Conservation (phyloP, 2,329 filamentous ascomycete species). For the Acephala macrosclerotiorum region DNA sequence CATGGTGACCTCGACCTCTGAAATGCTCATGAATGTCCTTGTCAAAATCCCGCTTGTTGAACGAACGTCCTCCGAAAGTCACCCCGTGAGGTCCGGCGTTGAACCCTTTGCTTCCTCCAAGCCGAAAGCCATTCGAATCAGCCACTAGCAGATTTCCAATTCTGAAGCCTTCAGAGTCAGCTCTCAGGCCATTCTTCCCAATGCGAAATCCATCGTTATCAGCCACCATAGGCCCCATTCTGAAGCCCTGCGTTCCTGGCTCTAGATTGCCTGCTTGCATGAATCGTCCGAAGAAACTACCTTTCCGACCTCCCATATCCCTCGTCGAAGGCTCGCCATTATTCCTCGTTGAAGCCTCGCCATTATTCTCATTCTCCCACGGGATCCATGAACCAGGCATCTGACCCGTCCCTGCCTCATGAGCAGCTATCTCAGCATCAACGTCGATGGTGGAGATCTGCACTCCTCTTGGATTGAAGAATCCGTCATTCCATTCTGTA, state of each 20-base stretch:
- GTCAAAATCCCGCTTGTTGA: slow-evolving; percentile 27
- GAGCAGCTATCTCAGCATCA: slow-evolving; percentile 51
- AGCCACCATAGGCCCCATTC: slow-evolving; percentile 37
- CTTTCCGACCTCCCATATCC: slow-evolving; percentile 11
- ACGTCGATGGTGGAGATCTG: slow-evolving; percentile 50
- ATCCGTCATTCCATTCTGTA: slow-evolving; percentile 63
- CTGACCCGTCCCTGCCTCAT: slow-evolving; percentile 44
- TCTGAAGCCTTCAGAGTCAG: slow-evolving; percentile 24
- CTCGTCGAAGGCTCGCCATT: slow-evolving; percentile 18
- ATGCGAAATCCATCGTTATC: slow-evolving; percentile 38
- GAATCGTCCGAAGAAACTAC: slow-evolving; percentile 19
- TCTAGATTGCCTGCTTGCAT: slow-evolving; percentile 22
- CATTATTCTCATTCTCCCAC: slow-evolving; percentile 39
- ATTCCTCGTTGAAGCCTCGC: slow-evolving; percentile 19
- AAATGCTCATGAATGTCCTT: background rate
- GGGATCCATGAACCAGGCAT: slow-evolving; percentile 55
- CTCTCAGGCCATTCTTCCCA: slow-evolving; percentile 30
- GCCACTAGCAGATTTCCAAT: slow-evolving; percentile 43
- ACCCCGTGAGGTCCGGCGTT: slow-evolving; percentile 34
- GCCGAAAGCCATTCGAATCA: slow-evolving; percentile 49
- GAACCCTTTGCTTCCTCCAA: slow-evolving; percentile 36
- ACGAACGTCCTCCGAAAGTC: slow-evolving; percentile 31
- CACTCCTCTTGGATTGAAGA: slow-evolving; percentile 60
- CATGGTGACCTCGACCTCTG: slow-evolving; percentile 17
- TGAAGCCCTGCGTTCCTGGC: slow-evolving; percentile 36